phyloP scores from a whole-genome alignment of 345 rosid genomes.

The Eucalyptus grandis region DNA sequence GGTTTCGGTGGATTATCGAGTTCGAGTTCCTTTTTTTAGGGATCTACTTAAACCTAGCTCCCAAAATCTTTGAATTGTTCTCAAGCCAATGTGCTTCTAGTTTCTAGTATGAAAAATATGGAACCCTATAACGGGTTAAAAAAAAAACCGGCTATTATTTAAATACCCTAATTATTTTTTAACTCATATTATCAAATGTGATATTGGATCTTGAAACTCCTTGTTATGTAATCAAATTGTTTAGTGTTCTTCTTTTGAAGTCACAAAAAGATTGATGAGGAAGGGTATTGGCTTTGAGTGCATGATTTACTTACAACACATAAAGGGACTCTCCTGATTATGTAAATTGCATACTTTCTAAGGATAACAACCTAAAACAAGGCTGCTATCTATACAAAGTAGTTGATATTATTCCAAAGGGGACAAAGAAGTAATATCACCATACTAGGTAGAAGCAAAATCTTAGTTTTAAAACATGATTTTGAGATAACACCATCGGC shows the following conservation, averaged over 20 bases:
- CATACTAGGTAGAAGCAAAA: not conserved
- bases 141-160: not conserved
- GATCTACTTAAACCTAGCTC: not conserved
- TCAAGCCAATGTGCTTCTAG: not conserved
- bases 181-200: not conserved
- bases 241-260: not conserved
- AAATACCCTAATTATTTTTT: not conserved
- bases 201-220: not conserved
- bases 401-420: not conserved
- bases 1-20: not conserved
- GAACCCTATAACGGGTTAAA: not conserved
- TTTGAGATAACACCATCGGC: not conserved
- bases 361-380: not conserved
- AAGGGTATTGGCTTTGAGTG: not conserved
- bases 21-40: not conserved
- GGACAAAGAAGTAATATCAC: not conserved
- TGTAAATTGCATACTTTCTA: not conserved
- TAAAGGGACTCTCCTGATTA: not conserved
- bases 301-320: not conserved
- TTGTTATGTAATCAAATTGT: not conserved
- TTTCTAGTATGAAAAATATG: not conserved
- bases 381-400: not conserved
- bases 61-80: not conserved
- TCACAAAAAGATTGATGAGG: not conserved
- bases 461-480: not conserved